Evolutionary conservation across 2,329 filamentous ascomycete genomes (phyloP).

Genomic region (Diaporthe vaccinii): DNA sequence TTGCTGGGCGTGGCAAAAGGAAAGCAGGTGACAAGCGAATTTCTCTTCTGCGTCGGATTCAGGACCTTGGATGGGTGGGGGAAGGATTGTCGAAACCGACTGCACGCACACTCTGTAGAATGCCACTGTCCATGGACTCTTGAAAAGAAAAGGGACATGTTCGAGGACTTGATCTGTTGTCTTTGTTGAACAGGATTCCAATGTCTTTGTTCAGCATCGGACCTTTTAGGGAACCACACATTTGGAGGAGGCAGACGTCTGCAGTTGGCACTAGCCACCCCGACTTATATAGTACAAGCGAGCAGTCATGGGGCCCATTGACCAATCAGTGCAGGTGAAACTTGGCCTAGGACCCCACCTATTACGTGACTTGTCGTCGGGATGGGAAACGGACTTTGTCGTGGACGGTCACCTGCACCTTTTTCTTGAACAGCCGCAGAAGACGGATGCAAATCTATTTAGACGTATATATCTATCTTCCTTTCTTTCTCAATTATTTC

Average conservation of each 20-base stretch:
- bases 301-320: constrained; percentile 24
- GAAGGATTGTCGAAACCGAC: background rate
- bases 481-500: background rate
- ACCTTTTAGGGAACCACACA: background rate
- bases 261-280: background rate
- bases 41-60: background rate
- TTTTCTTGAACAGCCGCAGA: constrained; percentile 6
- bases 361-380: constrained; percentile 19
- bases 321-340: constrained; percentile 1
- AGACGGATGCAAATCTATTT: background rate
- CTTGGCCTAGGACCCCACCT: background rate
- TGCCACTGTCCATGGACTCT: background rate
- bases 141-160: background rate
- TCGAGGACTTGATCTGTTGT: background rate
- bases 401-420: constrained; percentile 15
- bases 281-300: background rate
- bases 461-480: background rate
- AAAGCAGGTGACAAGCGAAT: constrained; percentile 7
- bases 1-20: background rate
- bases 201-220: background rate
- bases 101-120: too few relatives aligned
- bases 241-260: constrained; percentile 9
- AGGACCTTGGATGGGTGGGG: background rate
- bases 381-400: constrained; percentile 8
- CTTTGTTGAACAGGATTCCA: background rate